Evolutionary conservation across 495 filamentous ascomycete genomes (phyloP).

Genomic region (Lophiotrema nucula): DNA sequence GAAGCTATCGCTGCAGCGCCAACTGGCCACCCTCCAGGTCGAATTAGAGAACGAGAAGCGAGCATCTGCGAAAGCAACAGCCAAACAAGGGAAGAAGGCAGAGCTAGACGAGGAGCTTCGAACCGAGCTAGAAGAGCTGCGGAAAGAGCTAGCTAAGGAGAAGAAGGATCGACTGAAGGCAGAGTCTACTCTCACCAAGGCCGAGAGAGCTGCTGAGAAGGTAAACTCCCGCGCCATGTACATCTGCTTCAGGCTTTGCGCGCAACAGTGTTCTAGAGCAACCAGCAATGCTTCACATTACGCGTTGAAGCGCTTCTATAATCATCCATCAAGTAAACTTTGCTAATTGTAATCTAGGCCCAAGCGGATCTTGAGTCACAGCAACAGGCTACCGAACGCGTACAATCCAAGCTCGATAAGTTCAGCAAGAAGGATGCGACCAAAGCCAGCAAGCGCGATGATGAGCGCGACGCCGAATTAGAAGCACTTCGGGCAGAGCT

Average conservation of each 20-base stretch:
- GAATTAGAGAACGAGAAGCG: slow-evolving; percentile 78
- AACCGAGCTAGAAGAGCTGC: slow-evolving; percentile 38
- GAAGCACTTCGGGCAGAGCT: slow-evolving; percentile 48
- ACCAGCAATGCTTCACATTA: too few relatives aligned
- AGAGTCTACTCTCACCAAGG: slow-evolving; percentile 38
- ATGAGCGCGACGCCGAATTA: slow-evolving; percentile 43
- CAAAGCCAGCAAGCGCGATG: slow-evolving; percentile 45
- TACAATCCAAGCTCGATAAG: slow-evolving; percentile 61
- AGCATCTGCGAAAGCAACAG: slow-evolving; percentile 58
- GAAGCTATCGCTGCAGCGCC: slow-evolving; percentile 71
- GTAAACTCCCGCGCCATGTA: too few relatives aligned
- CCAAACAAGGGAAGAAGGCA: slow-evolving; percentile 42
- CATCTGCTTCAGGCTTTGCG: too few relatives aligned
- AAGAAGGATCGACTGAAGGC: slow-evolving; percentile 45
- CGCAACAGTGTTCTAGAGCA: too few relatives aligned
- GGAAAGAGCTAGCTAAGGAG: slow-evolving; percentile 45
- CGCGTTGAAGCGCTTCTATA: too few relatives aligned
- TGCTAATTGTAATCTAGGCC: too few relatives aligned
- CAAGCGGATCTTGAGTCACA: slow-evolving; percentile 53
- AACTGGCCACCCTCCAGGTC: slow-evolving; percentile 70
- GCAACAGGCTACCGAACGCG: slow-evolving; percentile 58
- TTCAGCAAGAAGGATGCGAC: slow-evolving; percentile 59
- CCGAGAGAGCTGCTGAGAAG: slow-evolving; percentile 32
- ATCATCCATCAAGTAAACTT: too few relatives aligned
- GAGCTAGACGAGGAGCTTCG: slow-evolving; percentile 32